Percentiles rank a stretch among this genome's conserved stretches.
phyloP scores from a whole-genome alignment of 75 land plant species.

The Cunninghamia lanceolata region DNA sequence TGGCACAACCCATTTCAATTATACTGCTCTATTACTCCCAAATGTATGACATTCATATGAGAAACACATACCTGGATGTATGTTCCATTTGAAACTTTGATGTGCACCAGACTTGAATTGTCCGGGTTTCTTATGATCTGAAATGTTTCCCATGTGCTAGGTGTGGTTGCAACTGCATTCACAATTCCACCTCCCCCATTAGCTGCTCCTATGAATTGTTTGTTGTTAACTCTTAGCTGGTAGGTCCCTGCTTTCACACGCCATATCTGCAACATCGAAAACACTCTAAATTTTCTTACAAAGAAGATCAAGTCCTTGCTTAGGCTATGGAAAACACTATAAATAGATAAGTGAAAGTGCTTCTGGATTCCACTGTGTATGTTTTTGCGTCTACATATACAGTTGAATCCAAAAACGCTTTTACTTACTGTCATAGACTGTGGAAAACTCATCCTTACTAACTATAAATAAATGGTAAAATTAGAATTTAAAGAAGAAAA shows the following conservation, averaged over 20 bases:
- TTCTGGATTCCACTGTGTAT: too few relatives aligned
- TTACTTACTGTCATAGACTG: too few relatives aligned
- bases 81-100: conserved; percentile 64
- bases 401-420: too few relatives aligned
- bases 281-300: background rate
- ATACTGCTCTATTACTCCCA: background rate
- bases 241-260: conserved; percentile 38
- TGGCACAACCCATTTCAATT: background rate
- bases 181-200: conserved; percentile 27
- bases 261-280: conserved; percentile 50
- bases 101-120: conserved; percentile 41
- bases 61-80: conserved; percentile 55
- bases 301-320: too few relatives aligned
- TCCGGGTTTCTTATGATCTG: conserved; percentile 25
- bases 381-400: too few relatives aligned
- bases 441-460: too few relatives aligned
- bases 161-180: conserved; percentile 20
- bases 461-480: too few relatives aligned
- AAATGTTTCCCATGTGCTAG: conserved; percentile 47
- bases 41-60: background rate
- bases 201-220: conserved; percentile 43
- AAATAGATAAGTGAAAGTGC: too few relatives aligned
- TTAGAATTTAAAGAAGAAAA: too few relatives aligned
- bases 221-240: conserved; percentile 52
- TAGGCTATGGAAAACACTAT: too few relatives aligned